These are phyloP conservation scores for Aspergillus thermomutatus DNA, from an alignment of 2,329 filamentous ascomycete genomes.

Conservation along the genomic window DNA sequence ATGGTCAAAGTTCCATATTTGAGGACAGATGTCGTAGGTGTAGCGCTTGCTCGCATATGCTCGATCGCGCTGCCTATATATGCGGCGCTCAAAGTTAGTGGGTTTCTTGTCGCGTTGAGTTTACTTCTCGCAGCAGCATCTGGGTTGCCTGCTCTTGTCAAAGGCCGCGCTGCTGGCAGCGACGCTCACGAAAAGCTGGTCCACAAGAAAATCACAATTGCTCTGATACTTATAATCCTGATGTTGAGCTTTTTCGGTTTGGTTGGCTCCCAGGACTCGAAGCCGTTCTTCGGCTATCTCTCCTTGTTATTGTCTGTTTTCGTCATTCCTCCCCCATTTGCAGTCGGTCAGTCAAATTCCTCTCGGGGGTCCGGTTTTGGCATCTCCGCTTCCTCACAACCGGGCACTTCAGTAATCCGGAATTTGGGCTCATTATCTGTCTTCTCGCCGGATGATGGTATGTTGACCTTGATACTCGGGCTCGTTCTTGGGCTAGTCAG, in stretches of 20 bases:
- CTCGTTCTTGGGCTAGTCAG: slow-evolving; percentile 21
- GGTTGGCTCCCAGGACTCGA: slow-evolving; percentile 32
- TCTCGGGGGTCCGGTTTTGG: slow-evolving; percentile 23
- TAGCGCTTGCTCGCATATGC: slow-evolving; percentile 32
- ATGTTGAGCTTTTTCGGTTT: slow-evolving; percentile 27
- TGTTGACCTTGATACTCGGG: slow-evolving; percentile 28
- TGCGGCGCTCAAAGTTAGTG: slow-evolving; percentile 54
- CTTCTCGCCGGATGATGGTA: slow-evolving; percentile 21
- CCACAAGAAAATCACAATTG: slow-evolving; percentile 26
- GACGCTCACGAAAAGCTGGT: slow-evolving; percentile 18
- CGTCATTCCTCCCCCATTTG: slow-evolving; percentile 48
- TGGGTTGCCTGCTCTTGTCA: slow-evolving; percentile 36
- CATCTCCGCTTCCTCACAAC: slow-evolving; percentile 5
- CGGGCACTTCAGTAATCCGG: slow-evolving; percentile 2
- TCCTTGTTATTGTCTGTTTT: slow-evolving; percentile 46
- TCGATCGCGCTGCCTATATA: slow-evolving; percentile 54
- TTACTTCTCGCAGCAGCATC: slow-evolving; percentile 47
- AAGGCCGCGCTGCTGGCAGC: slow-evolving; percentile 7
- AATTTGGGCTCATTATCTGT: slow-evolving; percentile 10
- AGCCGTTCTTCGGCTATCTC: slow-evolving; percentile 46
- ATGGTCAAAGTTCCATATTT: slow-evolving; percentile 17
- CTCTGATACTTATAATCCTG: slow-evolving; percentile 21
- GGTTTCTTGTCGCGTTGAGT: slow-evolving; percentile 51
- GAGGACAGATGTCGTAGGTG: slow-evolving; percentile 11
- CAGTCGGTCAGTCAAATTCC: slow-evolving; percentile 16